phyloP scores from a whole-genome alignment of 208 protist species.

The Crithidia expoeki region DNA sequence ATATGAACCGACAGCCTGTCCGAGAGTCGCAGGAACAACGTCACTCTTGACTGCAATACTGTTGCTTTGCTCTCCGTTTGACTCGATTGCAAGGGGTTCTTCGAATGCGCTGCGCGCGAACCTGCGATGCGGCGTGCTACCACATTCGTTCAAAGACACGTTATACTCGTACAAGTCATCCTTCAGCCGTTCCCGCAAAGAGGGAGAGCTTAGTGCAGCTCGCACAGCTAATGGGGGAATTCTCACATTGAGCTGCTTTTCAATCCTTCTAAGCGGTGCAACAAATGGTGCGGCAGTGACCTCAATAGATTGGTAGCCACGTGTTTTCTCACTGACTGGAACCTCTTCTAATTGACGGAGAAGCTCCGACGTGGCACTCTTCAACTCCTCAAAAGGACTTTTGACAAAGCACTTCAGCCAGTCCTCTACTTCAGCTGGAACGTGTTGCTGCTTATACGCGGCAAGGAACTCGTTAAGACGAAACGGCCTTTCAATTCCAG shows the following conservation, averaged over 20 bases:
- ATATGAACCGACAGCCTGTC: constrained; percentile 46
- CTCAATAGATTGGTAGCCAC: constrained; percentile 53
- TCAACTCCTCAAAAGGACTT: constrained; percentile 61
- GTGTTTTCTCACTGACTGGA: constrained; percentile 35
- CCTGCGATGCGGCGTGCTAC: constrained; percentile 83
- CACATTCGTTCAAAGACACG: constrained; percentile 39
- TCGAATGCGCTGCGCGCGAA: constrained; percentile 55
- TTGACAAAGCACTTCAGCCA: constrained; percentile 83
- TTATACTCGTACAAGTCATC: constrained; percentile 86
- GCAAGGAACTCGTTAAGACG: constrained; percentile 83
- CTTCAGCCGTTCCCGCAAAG: constrained; percentile 56
- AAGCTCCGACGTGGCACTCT: constrained; percentile 47
- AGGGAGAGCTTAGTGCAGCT: constrained; percentile 38
- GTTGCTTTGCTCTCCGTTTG: not conserved
- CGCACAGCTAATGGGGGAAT: constrained; percentile 68
- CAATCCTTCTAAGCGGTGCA: constrained; percentile 50
- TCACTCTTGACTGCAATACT: not conserved
- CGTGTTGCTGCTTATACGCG: constrained; percentile 81
- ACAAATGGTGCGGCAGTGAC: constrained; percentile 39
- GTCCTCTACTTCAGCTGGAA: constrained; percentile 89
- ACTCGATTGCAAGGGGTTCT: constrained; percentile 15
- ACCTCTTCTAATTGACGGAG: constrained; percentile 45
- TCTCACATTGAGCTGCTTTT: constrained; percentile 59
- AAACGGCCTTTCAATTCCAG: constrained; percentile 78
- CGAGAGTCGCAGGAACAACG: constrained; percentile 32